Evolutionary conservation across 805 yeast species (phyloP).

Genomic region (Candida glaebosa): DNA sequence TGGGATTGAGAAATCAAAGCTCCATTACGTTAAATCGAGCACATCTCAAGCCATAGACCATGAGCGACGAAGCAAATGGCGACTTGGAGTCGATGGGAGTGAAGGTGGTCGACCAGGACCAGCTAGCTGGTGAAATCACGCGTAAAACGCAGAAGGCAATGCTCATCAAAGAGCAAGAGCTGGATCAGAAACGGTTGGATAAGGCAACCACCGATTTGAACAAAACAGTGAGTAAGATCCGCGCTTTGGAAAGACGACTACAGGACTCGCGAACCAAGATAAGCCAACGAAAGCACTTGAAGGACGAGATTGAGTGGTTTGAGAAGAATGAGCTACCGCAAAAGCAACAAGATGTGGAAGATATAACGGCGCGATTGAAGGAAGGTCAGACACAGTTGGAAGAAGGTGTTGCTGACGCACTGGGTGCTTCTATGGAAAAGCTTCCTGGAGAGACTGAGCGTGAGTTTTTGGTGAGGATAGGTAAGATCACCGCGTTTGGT

Average conservation of each 20-base stretch:
- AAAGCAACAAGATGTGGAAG: conserved; percentile 57
- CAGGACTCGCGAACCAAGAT: conserved; percentile 56
- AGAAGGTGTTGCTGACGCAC: conserved; percentile 13
- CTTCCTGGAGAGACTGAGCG: conserved; percentile 73
- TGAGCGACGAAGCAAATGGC: conserved; percentile 2
- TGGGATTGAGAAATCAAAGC: neutral
- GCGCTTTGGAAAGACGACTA: conserved; percentile 46
- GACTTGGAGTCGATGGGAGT: conserved; percentile 30
- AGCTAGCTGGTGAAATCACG: conserved; percentile 72
- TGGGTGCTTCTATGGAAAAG: conserved; percentile 24
- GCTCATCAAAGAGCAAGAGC: conserved; percentile 58
- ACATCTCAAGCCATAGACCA: neutral
- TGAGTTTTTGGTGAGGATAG: conserved; percentile 82
- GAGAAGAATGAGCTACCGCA: conserved; percentile 50
- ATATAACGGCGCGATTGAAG: conserved; percentile 38
- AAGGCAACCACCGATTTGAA: conserved; percentile 53
- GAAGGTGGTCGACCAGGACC: conserved; percentile 70
- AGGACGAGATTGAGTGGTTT: conserved; percentile 52
- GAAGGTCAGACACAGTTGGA: conserved; percentile 37
- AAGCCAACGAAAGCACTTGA: conserved; percentile 54
- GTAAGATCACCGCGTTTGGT: conserved; percentile 93
- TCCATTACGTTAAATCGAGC: too few species aligned
- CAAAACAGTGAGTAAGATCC: conserved; percentile 42
- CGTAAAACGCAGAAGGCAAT: conserved; percentile 63
- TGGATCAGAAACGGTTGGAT: conserved; percentile 72